Evolutionary conservation across 441 rosid species (phyloP), one percentile per base, ranked within the genome.

Genomic region (Dalechampia spathulata): DNA sequence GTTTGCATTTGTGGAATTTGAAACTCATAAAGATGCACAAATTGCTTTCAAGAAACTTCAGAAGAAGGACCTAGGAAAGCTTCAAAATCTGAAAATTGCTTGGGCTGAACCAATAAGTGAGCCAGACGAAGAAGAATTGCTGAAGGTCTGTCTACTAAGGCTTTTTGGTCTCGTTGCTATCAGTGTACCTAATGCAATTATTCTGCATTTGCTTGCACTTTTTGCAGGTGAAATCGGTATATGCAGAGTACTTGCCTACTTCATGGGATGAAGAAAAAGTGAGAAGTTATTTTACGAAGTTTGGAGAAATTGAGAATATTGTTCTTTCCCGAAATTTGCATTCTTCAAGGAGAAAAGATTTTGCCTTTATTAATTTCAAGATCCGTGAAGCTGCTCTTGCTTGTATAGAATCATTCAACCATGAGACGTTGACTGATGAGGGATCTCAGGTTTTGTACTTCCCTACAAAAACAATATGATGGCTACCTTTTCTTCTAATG

Each of bases 261-360:
- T 66, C 75, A 1, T 71, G 75, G 75, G 59, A 71, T 59, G 75
- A 66, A 30, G 57, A 54, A 39, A 66, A 63, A 67, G 45, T 71
- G 48, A 59, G 53, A 66, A 48, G 43, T 49, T 39, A 46, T 63
- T 71, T 71, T 60, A 55, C 23, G 22, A 71, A 49, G 56, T 71
- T 54, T 58, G 75, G 75, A 57, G 72, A 71, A 66, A 71, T 71
- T 66, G 75, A 66, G 40, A 71, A 22, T 44, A 65, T 71, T 59
- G 70, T 62, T 55, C 71, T 66, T 27, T 57, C 72, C 22, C 66
- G 63, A 54, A 71, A 63, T 60, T 62, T 71, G 40, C 75, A 27
- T 40, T 58, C 72, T 39, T 60, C 75, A 25, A 71, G 34, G 65
- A 66, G 75, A 59, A 71, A 62, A 34, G 75, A 71, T 48, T 71